Evolutionary conservation across 1,284 basidiomycete genomes (phyloP).

Genomic region (Moniliophthora roreri): DNA sequence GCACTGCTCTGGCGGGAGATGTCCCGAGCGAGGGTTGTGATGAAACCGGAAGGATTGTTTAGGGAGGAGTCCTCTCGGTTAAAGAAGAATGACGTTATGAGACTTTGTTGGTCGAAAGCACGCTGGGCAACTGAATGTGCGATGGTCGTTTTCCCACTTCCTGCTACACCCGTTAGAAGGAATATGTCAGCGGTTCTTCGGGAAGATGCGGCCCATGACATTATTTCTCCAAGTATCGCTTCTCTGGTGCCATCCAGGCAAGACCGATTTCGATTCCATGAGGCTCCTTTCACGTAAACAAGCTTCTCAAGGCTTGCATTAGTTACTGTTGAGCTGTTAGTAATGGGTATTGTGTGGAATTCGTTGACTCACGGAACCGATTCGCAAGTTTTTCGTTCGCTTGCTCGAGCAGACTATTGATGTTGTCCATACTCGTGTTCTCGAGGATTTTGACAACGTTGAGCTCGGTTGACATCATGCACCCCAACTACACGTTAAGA

Average conservation of each 20-base stretch:
- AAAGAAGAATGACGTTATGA: constrained; percentile 21
- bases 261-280: constrained; percentile 6
- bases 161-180: constrained; percentile 19
- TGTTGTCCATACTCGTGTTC: not conserved
- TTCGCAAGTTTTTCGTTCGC: constrained; percentile 3
- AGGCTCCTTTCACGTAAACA: constrained; percentile 5
- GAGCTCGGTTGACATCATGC: not conserved
- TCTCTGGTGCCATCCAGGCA: constrained; percentile 19
- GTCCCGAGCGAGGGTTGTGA: constrained; percentile 19
- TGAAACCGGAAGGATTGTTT: constrained; percentile 10
- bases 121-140: constrained; percentile 20
- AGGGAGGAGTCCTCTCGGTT: constrained; percentile 6
- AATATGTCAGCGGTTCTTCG: constrained; percentile 9
- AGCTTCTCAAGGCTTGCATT: constrained; percentile 7
- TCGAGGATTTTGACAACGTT: not conserved
- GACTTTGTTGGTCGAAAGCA: constrained; percentile 9
- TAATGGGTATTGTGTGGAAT: not conserved
- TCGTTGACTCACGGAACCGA: not conserved
- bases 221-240: constrained; percentile 13
- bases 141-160: constrained; percentile 21
- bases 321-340: not conserved
- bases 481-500: not conserved
- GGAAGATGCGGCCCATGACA: constrained; percentile 13
- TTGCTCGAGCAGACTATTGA: not conserved
- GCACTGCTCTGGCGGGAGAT: constrained; percentile 7